Evolutionary conservation across 805 yeast species (phyloP).

Genomic region (Pichia kluyveri): DNA sequence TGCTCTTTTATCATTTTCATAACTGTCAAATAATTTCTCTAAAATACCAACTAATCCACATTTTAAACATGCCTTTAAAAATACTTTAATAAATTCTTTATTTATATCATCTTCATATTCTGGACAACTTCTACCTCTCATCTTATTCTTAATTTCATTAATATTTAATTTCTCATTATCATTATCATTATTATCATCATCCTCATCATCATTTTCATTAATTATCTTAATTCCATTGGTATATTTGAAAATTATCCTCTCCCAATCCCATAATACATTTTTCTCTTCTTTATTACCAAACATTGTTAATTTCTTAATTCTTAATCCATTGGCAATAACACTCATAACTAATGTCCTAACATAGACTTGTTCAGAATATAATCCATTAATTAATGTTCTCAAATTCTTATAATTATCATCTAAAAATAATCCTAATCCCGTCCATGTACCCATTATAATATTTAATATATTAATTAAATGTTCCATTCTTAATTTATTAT

Average conservation of each 20-base stretch:
- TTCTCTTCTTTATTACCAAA: constrained; percentile 10
- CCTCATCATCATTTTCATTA: constrained; percentile 15
- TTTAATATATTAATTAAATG: constrained; percentile 52
- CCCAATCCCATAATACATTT: constrained; percentile 6
- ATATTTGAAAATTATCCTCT: constrained; percentile 1
- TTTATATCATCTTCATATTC: constrained; percentile 36
- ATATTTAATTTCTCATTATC: neutral
- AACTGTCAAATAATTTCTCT: constrained; percentile 25
- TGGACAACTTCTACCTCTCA: constrained; percentile 18
- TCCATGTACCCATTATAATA: constrained; percentile 57
- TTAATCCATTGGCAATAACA: constrained; percentile 25
- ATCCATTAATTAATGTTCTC: constrained; percentile 48
- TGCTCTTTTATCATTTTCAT: constrained; percentile 31
- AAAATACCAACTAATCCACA: constrained; percentile 47
- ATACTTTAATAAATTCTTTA: constrained; percentile 59
- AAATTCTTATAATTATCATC: constrained; percentile 48
- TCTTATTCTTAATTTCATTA: constrained; percentile 6
- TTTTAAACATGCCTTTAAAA: constrained; percentile 46
- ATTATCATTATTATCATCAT: constrained; percentile 1
- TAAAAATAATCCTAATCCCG: constrained; percentile 64
- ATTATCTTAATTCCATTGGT: neutral
- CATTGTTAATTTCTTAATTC: constrained; percentile 54
- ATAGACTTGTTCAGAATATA: constrained; percentile 22
- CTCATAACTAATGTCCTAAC: constrained; percentile 9
- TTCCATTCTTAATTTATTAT: constrained; percentile 45